Percentiles rank a stretch among this genome's conserved stretches.
phyloP scores from a whole-genome alignment of 148 eudicot genomes.

The Chenopodium suecicum region DNA sequence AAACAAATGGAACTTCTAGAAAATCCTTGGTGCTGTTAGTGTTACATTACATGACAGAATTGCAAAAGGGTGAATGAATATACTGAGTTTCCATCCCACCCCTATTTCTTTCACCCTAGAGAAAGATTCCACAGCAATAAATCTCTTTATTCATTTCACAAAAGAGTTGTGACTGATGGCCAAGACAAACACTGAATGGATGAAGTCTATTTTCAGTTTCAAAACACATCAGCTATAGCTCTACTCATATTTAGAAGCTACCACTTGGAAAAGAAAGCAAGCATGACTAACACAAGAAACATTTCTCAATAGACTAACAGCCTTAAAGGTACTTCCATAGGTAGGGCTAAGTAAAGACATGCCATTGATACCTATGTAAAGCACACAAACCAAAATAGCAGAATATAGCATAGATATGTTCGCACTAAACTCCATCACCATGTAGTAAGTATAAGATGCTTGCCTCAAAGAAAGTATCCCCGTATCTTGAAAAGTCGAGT shows the following conservation, averaged over 20 bases:
- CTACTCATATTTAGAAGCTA: too few relatives aligned
- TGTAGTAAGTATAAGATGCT: constrained; percentile 12
- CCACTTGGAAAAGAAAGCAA: too few relatives aligned
- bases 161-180: background rate
- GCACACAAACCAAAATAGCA: background rate
- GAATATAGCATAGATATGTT: background rate
- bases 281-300: too few relatives aligned
- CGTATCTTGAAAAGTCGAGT: constrained; percentile 95
- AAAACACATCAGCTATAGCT: background rate
- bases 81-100: background rate
- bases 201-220: background rate
- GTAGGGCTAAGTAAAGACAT: too few relatives aligned
- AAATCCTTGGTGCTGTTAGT: background rate
- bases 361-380: too few relatives aligned
- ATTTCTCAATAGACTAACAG: too few relatives aligned
- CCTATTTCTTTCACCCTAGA: background rate
- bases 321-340: too few relatives aligned
- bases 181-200: background rate
- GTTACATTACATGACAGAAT: background rate
- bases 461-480: constrained; percentile 98
- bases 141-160: background rate
- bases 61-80: background rate
- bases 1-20: background rate
- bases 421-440: background rate
- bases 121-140: background rate